phyloP scores from a whole-genome alignment of 305 asterid species.

The Striga hermonthica region DNA sequence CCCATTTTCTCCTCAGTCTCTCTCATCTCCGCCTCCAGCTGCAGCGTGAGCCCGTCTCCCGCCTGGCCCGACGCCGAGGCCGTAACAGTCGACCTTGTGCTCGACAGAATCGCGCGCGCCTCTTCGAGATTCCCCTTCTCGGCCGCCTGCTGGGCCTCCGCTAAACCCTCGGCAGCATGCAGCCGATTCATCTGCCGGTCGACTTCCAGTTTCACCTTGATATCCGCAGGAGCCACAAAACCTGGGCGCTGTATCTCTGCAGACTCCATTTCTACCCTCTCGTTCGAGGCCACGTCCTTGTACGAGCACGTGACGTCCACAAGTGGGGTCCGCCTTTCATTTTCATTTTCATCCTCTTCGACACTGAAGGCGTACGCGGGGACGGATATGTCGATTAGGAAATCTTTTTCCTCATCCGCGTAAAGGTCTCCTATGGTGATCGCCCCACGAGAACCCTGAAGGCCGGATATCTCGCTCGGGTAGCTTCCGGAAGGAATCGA shows the following conservation, averaged over 20 bases:
- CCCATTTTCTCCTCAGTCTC: conserved; percentile 35
- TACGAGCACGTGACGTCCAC: conserved; percentile 32
- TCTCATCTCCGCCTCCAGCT: conserved; percentile 32
- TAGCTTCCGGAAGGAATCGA: conserved; percentile 3
- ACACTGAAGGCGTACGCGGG: conserved; percentile 16
- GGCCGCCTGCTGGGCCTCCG: conserved; percentile 37
- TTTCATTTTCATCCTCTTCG: not conserved
- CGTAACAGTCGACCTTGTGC: conserved; percentile 6
- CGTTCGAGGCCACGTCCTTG: conserved; percentile 25
- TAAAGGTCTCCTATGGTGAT: conserved; percentile 44
- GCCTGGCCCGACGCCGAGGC: conserved; percentile 31
- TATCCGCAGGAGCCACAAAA: conserved; percentile 7
- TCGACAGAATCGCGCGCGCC: conserved; percentile 29
- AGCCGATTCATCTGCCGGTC: conserved; percentile 36
- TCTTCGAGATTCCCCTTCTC: conserved; percentile 34
- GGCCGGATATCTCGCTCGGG: conserved; percentile 22
- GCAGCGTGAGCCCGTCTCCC: conserved; percentile 25
- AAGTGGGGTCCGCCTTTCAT: conserved; percentile 23
- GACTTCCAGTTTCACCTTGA: conserved; percentile 26
- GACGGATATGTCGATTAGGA: conserved; percentile 36
- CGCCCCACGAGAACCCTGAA: conserved; percentile 29
- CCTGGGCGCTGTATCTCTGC: conserved; percentile 34
- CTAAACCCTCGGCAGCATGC: conserved; percentile 32
- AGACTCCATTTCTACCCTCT: conserved; percentile 18
- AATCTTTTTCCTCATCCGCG: conserved; percentile 49